Evolutionary conservation across 225 moss, liverwort and hornwort genomes (phyloP).

Genomic region (Sphagnum contortum): DNA sequence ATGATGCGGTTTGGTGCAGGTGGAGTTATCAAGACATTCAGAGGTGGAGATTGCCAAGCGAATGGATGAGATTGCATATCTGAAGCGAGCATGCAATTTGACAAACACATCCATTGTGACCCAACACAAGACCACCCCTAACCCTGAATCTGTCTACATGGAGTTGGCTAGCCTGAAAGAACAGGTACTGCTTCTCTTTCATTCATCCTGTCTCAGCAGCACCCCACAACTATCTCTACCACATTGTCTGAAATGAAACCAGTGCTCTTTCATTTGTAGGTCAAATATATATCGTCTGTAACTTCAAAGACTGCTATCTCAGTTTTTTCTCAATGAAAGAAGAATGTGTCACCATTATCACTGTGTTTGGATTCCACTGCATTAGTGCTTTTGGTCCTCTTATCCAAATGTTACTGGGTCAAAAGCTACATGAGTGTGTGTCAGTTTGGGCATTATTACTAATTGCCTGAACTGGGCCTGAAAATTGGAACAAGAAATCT

Average conservation of each 20-base stretch:
- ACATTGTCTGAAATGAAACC: neutral
- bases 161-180: slow-evolving; percentile 48
- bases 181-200: slow-evolving; percentile 15
- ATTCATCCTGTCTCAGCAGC: neutral
- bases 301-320: too few relatives aligned
- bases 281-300: too few relatives aligned
- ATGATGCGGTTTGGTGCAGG: slow-evolving; percentile 12
- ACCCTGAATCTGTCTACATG: slow-evolving; percentile 25
- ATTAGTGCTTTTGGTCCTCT: neutral
- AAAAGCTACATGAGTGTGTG: too few relatives aligned
- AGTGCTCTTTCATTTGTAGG: too few relatives aligned
- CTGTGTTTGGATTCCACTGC: too few relatives aligned
- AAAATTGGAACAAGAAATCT: too few relatives aligned
- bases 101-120: slow-evolving; percentile 33
- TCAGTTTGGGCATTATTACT: too few relatives aligned
- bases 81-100: slow-evolving; percentile 51
- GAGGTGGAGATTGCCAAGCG: slow-evolving; percentile 59
- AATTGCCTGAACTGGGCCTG: too few relatives aligned
- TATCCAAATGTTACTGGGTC: too few relatives aligned
- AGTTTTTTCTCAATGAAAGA: too few relatives aligned
- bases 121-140: slow-evolving; percentile 37
- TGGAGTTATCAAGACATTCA: slow-evolving; percentile 50
- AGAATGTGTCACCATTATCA: too few relatives aligned
- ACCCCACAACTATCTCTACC: too few relatives aligned
- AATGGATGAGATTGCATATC: slow-evolving; percentile 49